A percentile compares a stretch with the other conserved stretches of the same genome.
Conservation (phyloP, 805 yeast genomes). For the Clavispora fructus region DNA sequence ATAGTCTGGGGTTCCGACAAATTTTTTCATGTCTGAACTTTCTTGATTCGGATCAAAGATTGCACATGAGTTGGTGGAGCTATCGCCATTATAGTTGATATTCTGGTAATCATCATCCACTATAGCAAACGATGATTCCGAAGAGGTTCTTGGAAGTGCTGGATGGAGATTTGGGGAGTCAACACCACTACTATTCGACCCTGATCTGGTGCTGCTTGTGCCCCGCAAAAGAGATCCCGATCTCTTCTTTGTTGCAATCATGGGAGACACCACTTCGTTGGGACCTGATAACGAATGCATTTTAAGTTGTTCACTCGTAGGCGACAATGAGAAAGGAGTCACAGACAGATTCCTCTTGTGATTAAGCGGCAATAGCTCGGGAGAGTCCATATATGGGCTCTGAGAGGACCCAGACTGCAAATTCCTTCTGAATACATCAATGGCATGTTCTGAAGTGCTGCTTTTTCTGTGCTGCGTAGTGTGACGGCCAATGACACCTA, state of each 20-base stretch:
- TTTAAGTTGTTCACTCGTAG: conserved; percentile 28
- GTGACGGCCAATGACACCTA: conserved; percentile 85
- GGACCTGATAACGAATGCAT: conserved; percentile 3
- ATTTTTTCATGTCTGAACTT: conserved; percentile 46
- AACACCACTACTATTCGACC: conserved; percentile 37
- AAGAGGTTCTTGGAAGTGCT: conserved; percentile 41
- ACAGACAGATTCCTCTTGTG: conserved; percentile 38
- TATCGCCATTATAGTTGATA: conserved; percentile 22
- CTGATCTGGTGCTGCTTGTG: conserved; percentile 14
- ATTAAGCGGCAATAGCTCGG: conserved; percentile 9
- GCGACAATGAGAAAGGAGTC: conserved; percentile 42
- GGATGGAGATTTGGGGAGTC: conserved; percentile 50
- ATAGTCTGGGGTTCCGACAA: conserved; percentile 97
- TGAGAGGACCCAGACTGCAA: conserved; percentile 14
- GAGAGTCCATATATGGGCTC: conserved; percentile 22
- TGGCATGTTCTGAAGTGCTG: conserved; percentile 38
- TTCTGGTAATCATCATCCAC: conserved; percentile 41
- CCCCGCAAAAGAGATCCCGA: conserved; percentile 14
- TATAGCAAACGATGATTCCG: conserved; percentile 54
- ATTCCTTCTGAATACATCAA: conserved; percentile 34
- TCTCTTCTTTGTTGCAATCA: conserved; percentile 9
- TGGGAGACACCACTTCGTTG: conserved; percentile 7
- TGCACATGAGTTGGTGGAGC: conserved; percentile 39
- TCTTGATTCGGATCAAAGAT: conserved; percentile 68
- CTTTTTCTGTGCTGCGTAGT: conserved; percentile 37